phyloP scores from a whole-genome alignment of 2,329 filamentous ascomycete genomes.

The Colletotrichum sp. region DNA sequence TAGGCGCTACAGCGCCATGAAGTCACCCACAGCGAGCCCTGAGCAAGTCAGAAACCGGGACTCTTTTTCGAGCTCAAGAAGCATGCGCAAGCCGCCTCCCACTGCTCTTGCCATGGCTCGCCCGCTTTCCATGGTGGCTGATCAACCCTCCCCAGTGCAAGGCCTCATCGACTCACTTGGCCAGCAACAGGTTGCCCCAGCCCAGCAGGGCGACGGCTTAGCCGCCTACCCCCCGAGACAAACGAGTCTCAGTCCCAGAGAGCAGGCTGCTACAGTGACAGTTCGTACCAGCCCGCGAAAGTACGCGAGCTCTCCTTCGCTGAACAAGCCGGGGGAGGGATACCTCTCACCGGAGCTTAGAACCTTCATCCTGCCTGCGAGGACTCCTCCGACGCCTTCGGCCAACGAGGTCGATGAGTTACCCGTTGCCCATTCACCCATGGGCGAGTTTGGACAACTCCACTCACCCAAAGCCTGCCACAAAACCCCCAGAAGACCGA shows the following conservation, averaged over 20 bases:
- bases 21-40: conserved; percentile 26
- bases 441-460: conserved; percentile 32
- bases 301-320: conserved; percentile 34
- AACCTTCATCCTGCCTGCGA: conserved; percentile 9
- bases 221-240: conserved; percentile 22
- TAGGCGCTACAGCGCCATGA: conserved; percentile 49
- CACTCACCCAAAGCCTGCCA: conserved; percentile 21
- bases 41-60: conserved; percentile 26
- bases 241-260: neutral
- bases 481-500: conserved; percentile 20
- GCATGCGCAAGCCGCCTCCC: conserved; percentile 43
- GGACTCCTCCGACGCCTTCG: conserved; percentile 20
- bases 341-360: conserved; percentile 23
- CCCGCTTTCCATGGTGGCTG: conserved; percentile 59
- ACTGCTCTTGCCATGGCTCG: conserved; percentile 53
- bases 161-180: neutral
- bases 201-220: neutral
- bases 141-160: conserved; percentile 52
- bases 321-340: conserved; percentile 28
- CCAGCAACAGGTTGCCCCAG: neutral
- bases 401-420: conserved; percentile 21
- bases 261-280: conserved; percentile 6
- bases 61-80: conserved; percentile 23
- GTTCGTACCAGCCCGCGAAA: conserved; percentile 29
- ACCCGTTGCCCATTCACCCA: conserved; percentile 34